These are phyloP conservation scores for Lasiodiplodia sp. DNA, from an alignment of 2,329 filamentous ascomycete species.

Conservation along the genomic window DNA sequence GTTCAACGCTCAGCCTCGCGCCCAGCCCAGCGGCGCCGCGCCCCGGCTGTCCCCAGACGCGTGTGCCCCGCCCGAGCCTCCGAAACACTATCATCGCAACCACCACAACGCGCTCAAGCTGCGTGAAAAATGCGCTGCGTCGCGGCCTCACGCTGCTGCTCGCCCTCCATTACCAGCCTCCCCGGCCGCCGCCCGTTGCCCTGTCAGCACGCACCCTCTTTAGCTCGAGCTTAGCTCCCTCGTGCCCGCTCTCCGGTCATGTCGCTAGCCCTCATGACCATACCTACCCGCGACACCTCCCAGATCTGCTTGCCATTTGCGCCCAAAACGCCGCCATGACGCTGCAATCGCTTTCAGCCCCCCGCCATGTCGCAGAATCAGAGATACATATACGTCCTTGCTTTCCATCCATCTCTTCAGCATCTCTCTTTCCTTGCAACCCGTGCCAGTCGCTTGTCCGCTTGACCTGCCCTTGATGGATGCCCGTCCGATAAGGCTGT, in stretches of 20 bases:
- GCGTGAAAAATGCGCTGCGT: background rate
- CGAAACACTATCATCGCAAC: background rate
- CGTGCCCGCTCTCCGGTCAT: slow-evolving; percentile 18
- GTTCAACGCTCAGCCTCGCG: slow-evolving; percentile 9
- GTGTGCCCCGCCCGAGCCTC: background rate
- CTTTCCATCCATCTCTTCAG: background rate
- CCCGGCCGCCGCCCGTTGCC: background rate
- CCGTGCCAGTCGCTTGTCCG: background rate
- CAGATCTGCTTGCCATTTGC: background rate
- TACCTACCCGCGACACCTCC: slow-evolving; percentile 3
- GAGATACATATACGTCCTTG: slow-evolving; percentile 13
- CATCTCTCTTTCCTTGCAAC: background rate
- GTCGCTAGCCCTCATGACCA: slow-evolving; percentile 16
- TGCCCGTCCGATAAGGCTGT: slow-evolving; percentile 1
- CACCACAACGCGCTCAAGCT: background rate
- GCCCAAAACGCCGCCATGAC: slow-evolving; percentile 19
- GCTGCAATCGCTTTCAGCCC: background rate
- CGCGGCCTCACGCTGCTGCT: slow-evolving; percentile 16
- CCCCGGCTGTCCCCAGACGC: background rate
- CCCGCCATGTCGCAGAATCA: slow-evolving; percentile 8
- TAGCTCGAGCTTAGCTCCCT: slow-evolving; percentile 2
- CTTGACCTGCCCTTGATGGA: slow-evolving; percentile 8
- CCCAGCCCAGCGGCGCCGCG: background rate
- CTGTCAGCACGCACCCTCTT: slow-evolving; percentile 12
- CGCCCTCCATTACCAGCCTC: slow-evolving; percentile 1